A percentile compares a stretch with the other conserved stretches of the same genome.
These are phyloP conservation scores for Fusarium domesticum DNA, from an alignment of 2,329 filamentous ascomycete genomes.

Conservation along the genomic window DNA sequence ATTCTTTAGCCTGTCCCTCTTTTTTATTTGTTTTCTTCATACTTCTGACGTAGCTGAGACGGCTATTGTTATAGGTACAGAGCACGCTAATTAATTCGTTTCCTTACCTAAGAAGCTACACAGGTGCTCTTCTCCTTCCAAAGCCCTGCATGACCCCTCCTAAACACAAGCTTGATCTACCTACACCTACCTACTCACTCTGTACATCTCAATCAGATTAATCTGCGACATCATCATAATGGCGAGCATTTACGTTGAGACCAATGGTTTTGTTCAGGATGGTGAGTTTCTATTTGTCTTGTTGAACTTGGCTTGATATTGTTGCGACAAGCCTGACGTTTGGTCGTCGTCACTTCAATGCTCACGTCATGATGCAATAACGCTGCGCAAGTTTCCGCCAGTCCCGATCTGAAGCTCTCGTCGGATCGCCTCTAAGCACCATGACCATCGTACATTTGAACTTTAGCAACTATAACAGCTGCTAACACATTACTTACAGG, in stretches of 20 bases:
- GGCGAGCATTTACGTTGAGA: neutral
- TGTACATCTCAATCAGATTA: neutral
- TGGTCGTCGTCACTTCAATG: neutral
- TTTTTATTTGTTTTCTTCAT: constrained; percentile 3
- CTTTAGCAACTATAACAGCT: no score
- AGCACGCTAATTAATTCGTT: neutral
- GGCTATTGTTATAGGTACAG: neutral
- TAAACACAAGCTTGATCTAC: neutral
- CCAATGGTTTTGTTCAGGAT: neutral
- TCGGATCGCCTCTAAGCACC: no score
- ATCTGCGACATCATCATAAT: neutral
- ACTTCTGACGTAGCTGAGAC: constrained; percentile 16
- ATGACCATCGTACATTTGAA: no score
- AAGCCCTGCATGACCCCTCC: no score
- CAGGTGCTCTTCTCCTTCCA: no score
- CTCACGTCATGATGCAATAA: neutral
- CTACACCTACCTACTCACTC: no score
- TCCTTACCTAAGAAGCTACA: no score
- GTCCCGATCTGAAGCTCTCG: no score
- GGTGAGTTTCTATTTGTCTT: neutral
- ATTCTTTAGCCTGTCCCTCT: constrained; percentile 4
- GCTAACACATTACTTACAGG: no score
- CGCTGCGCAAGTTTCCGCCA: neutral
- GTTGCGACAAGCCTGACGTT: neutral
- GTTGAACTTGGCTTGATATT: neutral